Evolutionary conservation across 2,329 filamentous ascomycete genomes (phyloP).

Genomic region (Coniochaeta hoffmannii): DNA sequence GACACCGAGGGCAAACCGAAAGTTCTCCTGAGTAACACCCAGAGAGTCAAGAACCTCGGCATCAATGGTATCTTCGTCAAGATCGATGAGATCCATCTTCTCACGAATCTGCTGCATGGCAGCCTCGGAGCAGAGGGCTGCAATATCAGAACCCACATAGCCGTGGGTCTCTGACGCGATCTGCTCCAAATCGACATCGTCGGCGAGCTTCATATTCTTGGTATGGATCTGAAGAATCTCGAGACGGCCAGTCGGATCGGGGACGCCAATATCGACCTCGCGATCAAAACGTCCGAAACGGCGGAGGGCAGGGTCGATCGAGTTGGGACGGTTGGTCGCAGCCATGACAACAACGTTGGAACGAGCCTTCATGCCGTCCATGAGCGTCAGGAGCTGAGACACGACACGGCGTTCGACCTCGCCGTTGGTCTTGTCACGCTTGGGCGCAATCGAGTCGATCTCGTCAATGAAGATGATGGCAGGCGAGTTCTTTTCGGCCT

Average conservation of each 20-base stretch:
- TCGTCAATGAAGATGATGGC: conserved; percentile 99
- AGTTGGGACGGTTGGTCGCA: conserved; percentile 97
- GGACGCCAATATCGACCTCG: conserved; percentile 97
- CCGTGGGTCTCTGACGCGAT: conserved; percentile 97
- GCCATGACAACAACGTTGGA: conserved; percentile 99
- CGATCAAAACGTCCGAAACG: conserved; percentile 98
- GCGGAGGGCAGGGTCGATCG: conserved; percentile 93
- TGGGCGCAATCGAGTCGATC: conserved; percentile 97
- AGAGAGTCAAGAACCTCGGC: conserved; percentile 97
- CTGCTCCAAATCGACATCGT: conserved; percentile 93
- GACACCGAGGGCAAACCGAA: conserved; percentile 95
- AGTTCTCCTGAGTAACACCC: conserved; percentile 99
- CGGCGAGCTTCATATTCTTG: conserved; percentile 99
- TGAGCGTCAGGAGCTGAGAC: conserved; percentile 88
- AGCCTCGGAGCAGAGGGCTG: conserved; percentile 95
- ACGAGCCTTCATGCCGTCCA: conserved; percentile 99
- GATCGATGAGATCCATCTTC: conserved; percentile 99
- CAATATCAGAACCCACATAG: conserved; percentile 97
- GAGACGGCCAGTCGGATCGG: conserved; percentile 94
- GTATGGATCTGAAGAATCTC: conserved; percentile 99
- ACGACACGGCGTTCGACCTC: conserved; percentile 98
- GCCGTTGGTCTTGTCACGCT: conserved; percentile 99
- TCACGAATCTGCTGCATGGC: conserved; percentile 99
- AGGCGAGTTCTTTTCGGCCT: conserved; percentile 98
- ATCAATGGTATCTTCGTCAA: conserved; percentile 98